phyloP scores from a whole-genome alignment of 2,329 filamentous ascomycete species.

The Epichloe gansuensis region DNA sequence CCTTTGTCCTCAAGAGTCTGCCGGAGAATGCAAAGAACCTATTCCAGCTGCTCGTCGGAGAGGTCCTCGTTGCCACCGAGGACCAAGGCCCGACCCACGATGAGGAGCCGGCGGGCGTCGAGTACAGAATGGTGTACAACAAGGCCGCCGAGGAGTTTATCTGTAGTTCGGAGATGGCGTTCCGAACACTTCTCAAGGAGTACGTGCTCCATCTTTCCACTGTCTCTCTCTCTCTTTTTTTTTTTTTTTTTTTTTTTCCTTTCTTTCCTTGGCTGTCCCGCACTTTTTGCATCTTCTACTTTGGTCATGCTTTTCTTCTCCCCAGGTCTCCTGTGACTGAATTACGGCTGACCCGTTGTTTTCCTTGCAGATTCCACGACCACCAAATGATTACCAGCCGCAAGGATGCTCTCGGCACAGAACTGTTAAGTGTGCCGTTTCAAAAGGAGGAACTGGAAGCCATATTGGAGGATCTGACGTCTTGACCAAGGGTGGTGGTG shows the following conservation, averaged over 20 bases:
- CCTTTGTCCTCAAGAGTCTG: slow-evolving; percentile 78
- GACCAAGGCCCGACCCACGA: slow-evolving; percentile 36
- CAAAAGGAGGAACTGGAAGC: slow-evolving; percentile 78
- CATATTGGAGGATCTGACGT: slow-evolving; percentile 61
- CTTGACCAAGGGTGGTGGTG: slow-evolving; percentile 9
- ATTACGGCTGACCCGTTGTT: slow-evolving; percentile 11
- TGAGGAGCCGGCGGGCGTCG: slow-evolving; percentile 53
- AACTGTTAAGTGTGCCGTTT: slow-evolving; percentile 76
- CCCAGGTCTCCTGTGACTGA: too few relatives aligned
- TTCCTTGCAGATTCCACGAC: slow-evolving; percentile 62
- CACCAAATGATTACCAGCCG: slow-evolving; percentile 92
- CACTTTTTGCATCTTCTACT: not conserved
- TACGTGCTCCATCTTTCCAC: slow-evolving; percentile 28
- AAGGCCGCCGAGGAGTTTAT: slow-evolving; percentile 96
- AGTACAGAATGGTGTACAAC: slow-evolving; percentile 85
- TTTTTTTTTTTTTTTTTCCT: not conserved
- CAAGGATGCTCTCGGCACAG: slow-evolving; percentile 75
- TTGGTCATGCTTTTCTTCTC: not conserved
- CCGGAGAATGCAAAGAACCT: slow-evolving; percentile 85
- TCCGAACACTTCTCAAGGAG: slow-evolving; percentile 88
- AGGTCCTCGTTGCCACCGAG: slow-evolving; percentile 62
- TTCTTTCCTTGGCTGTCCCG: not conserved
- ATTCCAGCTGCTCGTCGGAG: slow-evolving; percentile 73
- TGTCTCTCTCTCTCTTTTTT: not conserved
- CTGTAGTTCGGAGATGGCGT: slow-evolving; percentile 91